These are phyloP conservation scores for Ceriops tagal DNA, from an alignment of 345 rosid genomes.

Conservation along the genomic window DNA sequence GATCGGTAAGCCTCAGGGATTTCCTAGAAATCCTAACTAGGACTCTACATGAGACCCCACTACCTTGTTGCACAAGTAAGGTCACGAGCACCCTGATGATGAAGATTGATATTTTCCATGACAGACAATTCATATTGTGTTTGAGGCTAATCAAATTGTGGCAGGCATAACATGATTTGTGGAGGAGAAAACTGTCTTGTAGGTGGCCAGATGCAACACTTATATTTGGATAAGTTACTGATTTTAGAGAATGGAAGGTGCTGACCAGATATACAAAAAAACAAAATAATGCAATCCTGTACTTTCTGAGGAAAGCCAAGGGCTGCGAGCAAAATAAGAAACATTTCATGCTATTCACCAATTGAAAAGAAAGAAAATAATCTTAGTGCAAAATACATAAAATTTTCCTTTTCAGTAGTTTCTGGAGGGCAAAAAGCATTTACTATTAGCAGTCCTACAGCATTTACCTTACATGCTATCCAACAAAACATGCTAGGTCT, in stretches of 20 bases:
- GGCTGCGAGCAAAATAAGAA: not conserved
- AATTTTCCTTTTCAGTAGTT: conserved; percentile 2
- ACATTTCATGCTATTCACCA: conserved; percentile 19
- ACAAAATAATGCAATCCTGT: conserved; percentile 1
- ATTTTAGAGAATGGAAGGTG: not conserved
- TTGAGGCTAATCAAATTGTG: no score
- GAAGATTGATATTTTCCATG: no score
- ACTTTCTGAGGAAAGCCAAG: not conserved
- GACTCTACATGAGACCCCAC: no score
- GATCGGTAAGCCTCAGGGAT: no score
- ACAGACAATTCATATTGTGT: no score
- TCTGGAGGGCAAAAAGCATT: conserved; percentile 12
- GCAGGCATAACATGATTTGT: no score
- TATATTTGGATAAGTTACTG: no score
- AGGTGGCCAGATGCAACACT: no score
- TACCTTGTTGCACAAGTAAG: no score
- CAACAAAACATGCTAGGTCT: conserved; percentile 23
- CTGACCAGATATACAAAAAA: not conserved
- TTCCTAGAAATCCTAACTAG: no score
- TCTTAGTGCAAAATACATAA: not conserved
- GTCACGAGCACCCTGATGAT: no score
- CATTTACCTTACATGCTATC: conserved; percentile 34
- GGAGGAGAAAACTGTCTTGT: no score
- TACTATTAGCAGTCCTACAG: conserved; percentile 23
- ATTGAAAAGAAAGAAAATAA: conserved; percentile 2